Evolutionary conservation across 106 monocot genomes (phyloP).

Genomic region (Acorus calamus): DNA sequence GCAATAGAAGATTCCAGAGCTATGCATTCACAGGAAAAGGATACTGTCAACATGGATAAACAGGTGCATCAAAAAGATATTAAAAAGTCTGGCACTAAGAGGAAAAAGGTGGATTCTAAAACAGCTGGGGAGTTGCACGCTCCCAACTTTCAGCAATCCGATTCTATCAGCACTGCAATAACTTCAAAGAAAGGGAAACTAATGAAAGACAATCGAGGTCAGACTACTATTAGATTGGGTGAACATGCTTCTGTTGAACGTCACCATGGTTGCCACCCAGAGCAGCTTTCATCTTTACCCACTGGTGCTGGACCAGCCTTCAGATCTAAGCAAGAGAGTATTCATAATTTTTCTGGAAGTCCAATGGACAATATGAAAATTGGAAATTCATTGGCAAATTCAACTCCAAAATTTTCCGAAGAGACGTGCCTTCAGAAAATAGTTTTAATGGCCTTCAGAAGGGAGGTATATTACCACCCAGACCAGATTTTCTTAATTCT

Average conservation of each 20-base stretch:
- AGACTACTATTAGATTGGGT: constrained; percentile 21
- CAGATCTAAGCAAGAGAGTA: constrained; percentile 31
- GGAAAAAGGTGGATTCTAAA: constrained; percentile 78
- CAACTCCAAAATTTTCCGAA: constrained; percentile 31
- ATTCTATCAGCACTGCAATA: constrained; percentile 28
- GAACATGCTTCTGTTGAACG: constrained; percentile 27
- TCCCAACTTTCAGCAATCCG: constrained; percentile 47
- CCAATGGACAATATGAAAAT: constrained; percentile 26
- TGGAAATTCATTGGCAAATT: constrained; percentile 20
- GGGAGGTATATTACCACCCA: constrained; percentile 28
- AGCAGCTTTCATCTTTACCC: constrained; percentile 21
- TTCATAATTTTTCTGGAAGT: constrained; percentile 23
- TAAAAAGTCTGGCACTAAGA: constrained; percentile 47
- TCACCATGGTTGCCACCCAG: constrained; percentile 11
- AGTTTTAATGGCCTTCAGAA: constrained; percentile 41
- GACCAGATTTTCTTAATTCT: constrained; percentile 21
- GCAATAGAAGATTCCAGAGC: constrained; percentile 75
- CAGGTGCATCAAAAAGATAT: constrained; percentile 36
- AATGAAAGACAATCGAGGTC: constrained; percentile 25
- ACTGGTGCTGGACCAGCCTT: constrained; percentile 20
- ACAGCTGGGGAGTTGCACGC: constrained; percentile 29
- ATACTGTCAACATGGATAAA: constrained; percentile 47
- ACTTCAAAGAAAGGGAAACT: constrained; percentile 66
- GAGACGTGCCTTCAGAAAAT: constrained; percentile 47
- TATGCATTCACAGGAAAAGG: constrained; percentile 73